Evolutionary conservation across 192 early-diverging fungal genomes (phyloP).

Genomic region (Backusella liffmaniae): DNA sequence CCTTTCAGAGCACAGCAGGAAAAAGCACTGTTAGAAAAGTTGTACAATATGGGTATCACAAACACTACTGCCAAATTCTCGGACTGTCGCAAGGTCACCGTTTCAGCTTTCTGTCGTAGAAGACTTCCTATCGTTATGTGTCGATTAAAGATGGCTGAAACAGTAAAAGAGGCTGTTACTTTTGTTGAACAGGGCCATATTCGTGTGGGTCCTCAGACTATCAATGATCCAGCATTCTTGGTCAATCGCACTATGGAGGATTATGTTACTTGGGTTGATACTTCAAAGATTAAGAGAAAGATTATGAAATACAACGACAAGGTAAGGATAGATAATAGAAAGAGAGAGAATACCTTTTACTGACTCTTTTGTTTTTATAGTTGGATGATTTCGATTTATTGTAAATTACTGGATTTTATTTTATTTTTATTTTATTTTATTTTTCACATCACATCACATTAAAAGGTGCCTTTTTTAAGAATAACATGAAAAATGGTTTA

Average conservation of each 20-base stretch:
- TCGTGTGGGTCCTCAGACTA: conserved; percentile 86
- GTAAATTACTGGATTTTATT: conserved; percentile 35
- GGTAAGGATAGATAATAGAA: conserved; percentile 32
- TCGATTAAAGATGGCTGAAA: conserved; percentile 93
- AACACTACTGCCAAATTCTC: conserved; percentile 75
- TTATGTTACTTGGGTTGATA: conserved; percentile 96
- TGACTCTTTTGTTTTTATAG: conserved; percentile 34
- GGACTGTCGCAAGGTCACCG: conserved; percentile 78
- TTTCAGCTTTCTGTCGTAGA: conserved; percentile 85
- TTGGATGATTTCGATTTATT: conserved; percentile 88
- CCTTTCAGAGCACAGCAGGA: conserved; percentile 74
- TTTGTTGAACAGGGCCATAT: conserved; percentile 96
- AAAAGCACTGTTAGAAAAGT: conserved; percentile 77
- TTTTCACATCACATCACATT: not conserved
- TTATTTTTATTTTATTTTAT: not conserved
- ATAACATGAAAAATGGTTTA: not conserved
- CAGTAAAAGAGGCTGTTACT: conserved; percentile 84
- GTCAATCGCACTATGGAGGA: conserved; percentile 91
- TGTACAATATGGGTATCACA: conserved; percentile 85
- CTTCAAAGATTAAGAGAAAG: conserved; percentile 97
- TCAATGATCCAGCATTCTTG: conserved; percentile 87
- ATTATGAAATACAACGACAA: conserved; percentile 93
- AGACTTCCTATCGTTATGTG: conserved; percentile 91
- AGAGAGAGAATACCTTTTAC: too few relatives aligned
- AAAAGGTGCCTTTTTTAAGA: not conserved